Conservation (phyloP, 352 stramenopile genomes). For the Pythium oligandrum region DNA sequence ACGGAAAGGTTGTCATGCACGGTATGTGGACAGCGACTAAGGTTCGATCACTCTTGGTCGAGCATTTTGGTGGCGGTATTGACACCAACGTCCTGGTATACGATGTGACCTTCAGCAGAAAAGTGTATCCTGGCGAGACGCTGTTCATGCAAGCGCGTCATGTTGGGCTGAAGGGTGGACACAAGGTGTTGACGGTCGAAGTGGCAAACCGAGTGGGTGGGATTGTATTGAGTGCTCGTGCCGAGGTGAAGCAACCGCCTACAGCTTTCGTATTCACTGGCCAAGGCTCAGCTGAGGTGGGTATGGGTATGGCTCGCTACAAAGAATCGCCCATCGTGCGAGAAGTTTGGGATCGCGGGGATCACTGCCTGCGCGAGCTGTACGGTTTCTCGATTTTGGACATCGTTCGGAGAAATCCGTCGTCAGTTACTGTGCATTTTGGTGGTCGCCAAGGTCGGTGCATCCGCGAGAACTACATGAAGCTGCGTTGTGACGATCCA, state of each 20-base stretch:
- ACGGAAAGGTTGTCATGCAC: conserved; percentile 81
- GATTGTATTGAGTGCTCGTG: conserved; percentile 61
- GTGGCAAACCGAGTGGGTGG: conserved; percentile 67
- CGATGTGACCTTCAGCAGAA: conserved; percentile 78
- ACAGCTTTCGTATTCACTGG: conserved; percentile 86
- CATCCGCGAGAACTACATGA: conserved; percentile 87
- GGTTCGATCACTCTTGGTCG: conserved; percentile 59
- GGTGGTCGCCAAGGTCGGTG: conserved; percentile 66
- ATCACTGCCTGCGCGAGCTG: conserved; percentile 55
- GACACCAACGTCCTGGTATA: conserved; percentile 73
- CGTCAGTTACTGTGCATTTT: conserved; percentile 83
- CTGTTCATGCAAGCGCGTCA: conserved; percentile 78
- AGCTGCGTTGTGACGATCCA: conserved; percentile 59
- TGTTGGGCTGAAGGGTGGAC: conserved; percentile 49
- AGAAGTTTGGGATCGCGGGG: conserved; percentile 77
- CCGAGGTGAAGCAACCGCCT: conserved; percentile 57
- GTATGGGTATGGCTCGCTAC: conserved; percentile 89
- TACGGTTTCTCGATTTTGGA: conserved; percentile 89
- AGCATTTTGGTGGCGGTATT: conserved; percentile 39
- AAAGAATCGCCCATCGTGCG: conserved; percentile 56
- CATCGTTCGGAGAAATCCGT: conserved; percentile 86
- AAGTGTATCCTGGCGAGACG: conserved; percentile 83
- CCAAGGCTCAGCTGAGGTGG: conserved; percentile 73
- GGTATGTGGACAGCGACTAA: conserved; percentile 88
- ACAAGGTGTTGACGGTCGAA: conserved; percentile 68